phyloP scores from a whole-genome alignment of 1,139 yeast genomes.

The Debaryomyces fabryi region DNA sequence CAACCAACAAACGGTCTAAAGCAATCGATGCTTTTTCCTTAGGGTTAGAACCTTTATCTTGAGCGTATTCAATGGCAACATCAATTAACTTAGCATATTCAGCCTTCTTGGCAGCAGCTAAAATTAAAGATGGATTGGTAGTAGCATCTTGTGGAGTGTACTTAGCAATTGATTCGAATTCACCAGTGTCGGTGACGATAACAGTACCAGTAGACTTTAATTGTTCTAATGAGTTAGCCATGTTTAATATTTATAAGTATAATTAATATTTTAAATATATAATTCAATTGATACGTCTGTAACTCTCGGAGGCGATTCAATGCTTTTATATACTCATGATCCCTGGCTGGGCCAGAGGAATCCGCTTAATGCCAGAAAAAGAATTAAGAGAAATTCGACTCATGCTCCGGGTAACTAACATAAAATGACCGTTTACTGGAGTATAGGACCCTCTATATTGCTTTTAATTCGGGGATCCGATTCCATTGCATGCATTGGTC shows the following conservation, averaged over 20 bases:
- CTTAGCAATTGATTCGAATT: conserved; percentile 95
- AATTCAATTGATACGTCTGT: neutral
- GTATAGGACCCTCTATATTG: conserved; percentile 5
- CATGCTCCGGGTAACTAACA: conserved; percentile 5
- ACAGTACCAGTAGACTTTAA: conserved; percentile 93
- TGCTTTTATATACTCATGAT: conserved; percentile 2
- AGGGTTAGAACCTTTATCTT: conserved; percentile 57
- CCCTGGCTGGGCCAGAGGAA: conserved; percentile 7
- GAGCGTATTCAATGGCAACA: conserved; percentile 85
- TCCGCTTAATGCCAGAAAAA: conserved; percentile 7
- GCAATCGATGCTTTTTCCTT: conserved; percentile 66
- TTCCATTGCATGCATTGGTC: conserved; percentile 22
- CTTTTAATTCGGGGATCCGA: neutral
- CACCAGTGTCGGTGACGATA: conserved; percentile 99
- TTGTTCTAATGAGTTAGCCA: conserved; percentile 81
- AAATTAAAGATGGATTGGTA: conserved; percentile 96
- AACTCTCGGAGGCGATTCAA: neutral
- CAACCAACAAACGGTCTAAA: conserved; percentile 89
- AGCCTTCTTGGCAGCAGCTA: conserved; percentile 92
- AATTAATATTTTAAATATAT: neutral
- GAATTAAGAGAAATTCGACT: neutral
- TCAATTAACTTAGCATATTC: conserved; percentile 90
- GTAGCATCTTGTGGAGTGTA: conserved; percentile 99
- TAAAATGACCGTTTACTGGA: conserved; percentile 2
- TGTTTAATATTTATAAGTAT: conserved; percentile 13